Conservation (phyloP, 2,329 filamentous ascomycete genomes). For the Penicillium sp. region DNA sequence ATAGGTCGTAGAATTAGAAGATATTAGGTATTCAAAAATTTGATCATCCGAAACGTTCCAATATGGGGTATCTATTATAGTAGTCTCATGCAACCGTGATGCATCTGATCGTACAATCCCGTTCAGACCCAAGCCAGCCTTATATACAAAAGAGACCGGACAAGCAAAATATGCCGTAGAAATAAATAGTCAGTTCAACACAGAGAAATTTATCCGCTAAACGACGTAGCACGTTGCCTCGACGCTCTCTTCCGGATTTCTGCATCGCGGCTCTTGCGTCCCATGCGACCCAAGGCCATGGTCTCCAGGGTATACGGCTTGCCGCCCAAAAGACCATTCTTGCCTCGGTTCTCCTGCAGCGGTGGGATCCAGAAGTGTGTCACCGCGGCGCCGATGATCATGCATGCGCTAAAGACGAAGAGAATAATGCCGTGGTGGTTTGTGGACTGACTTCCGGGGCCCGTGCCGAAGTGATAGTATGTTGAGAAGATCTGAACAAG, state of each 20-base stretch:
- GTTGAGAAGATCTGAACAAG: slow-evolving; percentile 42
- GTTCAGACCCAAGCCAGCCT: too few relatives aligned
- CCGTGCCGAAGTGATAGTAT: slow-evolving; percentile 41
- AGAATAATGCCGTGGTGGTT: slow-evolving; percentile 41
- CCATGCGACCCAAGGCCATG: slow-evolving; percentile 38
- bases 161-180: too few relatives aligned
- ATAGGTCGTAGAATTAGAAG: too few relatives aligned
- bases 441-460: slow-evolving; percentile 31
- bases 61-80: too few relatives aligned
- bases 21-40: too few relatives aligned
- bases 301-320: slow-evolving; percentile 41
- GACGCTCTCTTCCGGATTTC: slow-evolving; percentile 19
- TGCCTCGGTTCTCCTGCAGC: slow-evolving; percentile 31
- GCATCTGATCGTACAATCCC: too few relatives aligned
- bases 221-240: slow-evolving; percentile 20
- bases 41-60: too few relatives aligned
- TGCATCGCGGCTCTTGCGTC: slow-evolving; percentile 37
- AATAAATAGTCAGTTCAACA: slow-evolving; percentile 1
- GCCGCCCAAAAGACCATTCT: slow-evolving; percentile 34
- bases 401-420: slow-evolving; percentile 43
- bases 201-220: slow-evolving; percentile 11
- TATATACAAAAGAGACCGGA: too few relatives aligned
- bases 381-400: slow-evolving; percentile 42
- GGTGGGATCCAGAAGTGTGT: slow-evolving; percentile 45
- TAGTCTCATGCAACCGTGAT: too few relatives aligned